phyloP scores from a whole-genome alignment of 2,329 filamentous ascomycete species.

The Elsinoe arachidis region DNA sequence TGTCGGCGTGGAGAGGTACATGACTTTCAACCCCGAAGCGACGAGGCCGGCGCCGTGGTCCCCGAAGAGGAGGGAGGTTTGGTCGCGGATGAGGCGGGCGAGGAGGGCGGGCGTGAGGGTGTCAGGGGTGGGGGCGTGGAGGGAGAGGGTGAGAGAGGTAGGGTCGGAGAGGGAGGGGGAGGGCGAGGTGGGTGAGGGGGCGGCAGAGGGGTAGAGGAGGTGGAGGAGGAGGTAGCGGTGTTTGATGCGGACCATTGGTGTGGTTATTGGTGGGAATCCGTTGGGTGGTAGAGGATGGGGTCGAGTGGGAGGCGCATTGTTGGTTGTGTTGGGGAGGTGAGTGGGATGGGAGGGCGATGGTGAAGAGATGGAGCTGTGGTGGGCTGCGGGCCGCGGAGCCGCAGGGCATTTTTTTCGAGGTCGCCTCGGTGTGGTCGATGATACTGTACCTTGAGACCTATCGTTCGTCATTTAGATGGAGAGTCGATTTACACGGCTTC shows the following conservation, averaged over 20 bases:
- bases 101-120: conserved; percentile 59
- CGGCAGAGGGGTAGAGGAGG: conserved; percentile 69
- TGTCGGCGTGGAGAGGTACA: conserved; percentile 86
- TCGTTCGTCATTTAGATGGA: no score
- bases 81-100: conserved; percentile 58
- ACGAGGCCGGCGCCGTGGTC: conserved; percentile 78
- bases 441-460: no score
- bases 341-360: no score
- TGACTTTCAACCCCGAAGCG: conserved; percentile 58
- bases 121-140: conserved; percentile 71
- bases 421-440: no score
- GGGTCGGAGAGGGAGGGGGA: conserved; percentile 58
- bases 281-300: no score
- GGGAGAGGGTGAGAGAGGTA: conserved; percentile 55
- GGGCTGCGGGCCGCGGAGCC: no score
- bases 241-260: conserved; percentile 84
- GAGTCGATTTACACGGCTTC: no score
- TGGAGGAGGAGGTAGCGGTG: conserved; percentile 93
- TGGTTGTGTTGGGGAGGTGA: no score
- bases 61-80: conserved; percentile 68
- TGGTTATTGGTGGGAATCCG: not conserved
- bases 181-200: conserved; percentile 45
- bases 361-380: no score
- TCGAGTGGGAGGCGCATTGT: no score
- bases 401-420: no score